These are phyloP conservation scores for Glycyrrhiza uralensis DNA, from an alignment of 306 rosid species.

Conservation along the genomic window DNA sequence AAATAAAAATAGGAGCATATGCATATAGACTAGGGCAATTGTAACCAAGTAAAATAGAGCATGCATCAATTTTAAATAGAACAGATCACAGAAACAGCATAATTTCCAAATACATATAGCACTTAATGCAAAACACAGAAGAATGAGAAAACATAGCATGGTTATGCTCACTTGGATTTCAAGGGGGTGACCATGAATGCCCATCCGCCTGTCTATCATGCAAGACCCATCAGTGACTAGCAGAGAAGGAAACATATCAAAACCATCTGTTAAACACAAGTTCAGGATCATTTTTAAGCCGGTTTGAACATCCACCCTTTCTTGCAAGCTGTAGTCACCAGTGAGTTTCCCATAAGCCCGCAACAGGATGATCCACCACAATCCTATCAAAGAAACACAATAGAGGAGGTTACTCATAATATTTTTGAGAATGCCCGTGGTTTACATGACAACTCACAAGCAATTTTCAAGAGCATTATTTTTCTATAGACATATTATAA, in stretches of 20 bases:
- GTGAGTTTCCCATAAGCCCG: constrained; percentile 92
- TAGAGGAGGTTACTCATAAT: neutral
- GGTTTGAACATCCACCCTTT: constrained; percentile 92
- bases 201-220: constrained; percentile 98
- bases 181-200: constrained; percentile 96
- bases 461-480: neutral
- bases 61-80: neutral
- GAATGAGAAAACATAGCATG: constrained; percentile 16
- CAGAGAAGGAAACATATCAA: constrained; percentile 95
- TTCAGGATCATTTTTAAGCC: constrained; percentile 95
- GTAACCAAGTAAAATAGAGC: neutral
- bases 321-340: constrained; percentile 83
- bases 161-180: constrained; percentile 83
- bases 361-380: constrained; percentile 98
- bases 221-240: constrained; percentile 97
- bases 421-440: neutral
- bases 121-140: constrained; percentile 1
- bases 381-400: constrained; percentile 50
- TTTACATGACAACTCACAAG: neutral
- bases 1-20: neutral
- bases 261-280: constrained; percentile 95
- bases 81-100: neutral
- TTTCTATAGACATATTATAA: neutral
- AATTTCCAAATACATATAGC: constrained; percentile 14
- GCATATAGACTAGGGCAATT: neutral